Evolutionary conservation across 768 basidiomycete species (phyloP), one percentile per base, ranked within the genome.

Genomic region (Pleurotus pulmonarius): DNA sequence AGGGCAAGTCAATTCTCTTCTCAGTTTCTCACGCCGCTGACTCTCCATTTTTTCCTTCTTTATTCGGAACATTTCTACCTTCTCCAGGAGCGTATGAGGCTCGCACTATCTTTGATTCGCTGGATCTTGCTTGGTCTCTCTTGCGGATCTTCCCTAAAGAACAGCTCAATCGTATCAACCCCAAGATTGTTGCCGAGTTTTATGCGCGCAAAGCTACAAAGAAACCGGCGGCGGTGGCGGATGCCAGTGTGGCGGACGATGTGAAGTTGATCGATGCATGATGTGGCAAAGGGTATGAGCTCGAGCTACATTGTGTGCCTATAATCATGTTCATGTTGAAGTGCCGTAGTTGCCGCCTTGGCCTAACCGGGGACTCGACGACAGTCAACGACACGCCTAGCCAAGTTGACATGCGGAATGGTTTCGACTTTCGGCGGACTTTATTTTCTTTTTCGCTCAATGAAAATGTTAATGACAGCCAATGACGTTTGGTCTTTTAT

Each of bases 131-230:
- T 18, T 99, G 97, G 97, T 88, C 89, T 20, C 74, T 99, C 52
- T 81, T 99, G 63, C 89, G 97, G 63, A 96, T 96, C 69, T 99
- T 98, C 91, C 97, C 97, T 59, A 94, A 95, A 73, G 96, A 98
- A 75, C 92, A 94, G 72, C 82, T 98, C 62, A 98, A 98, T 78
- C 92, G 95, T 66, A 95, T 98, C 79, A 94, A 86, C 69, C 94
- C 94, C 65, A 93, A 93, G 86, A 95, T 97, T 68, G 88, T 97
- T 65, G 83, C 83, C 59, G 94, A 97, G 73, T 97, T 89, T 71
- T 97, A 97, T 66, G 88, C 82, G 45, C 88, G 94, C 65, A 94
- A 95, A 76, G 70, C 83, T 39, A 80, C 77, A 49, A 87, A 82
- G 79, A 87, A 82, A 76, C 67, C 75, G 58, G 76, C 81, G 55